Conservation (phyloP, 768 basidiomycete genomes). For the Suillus occidentalis region DNA sequence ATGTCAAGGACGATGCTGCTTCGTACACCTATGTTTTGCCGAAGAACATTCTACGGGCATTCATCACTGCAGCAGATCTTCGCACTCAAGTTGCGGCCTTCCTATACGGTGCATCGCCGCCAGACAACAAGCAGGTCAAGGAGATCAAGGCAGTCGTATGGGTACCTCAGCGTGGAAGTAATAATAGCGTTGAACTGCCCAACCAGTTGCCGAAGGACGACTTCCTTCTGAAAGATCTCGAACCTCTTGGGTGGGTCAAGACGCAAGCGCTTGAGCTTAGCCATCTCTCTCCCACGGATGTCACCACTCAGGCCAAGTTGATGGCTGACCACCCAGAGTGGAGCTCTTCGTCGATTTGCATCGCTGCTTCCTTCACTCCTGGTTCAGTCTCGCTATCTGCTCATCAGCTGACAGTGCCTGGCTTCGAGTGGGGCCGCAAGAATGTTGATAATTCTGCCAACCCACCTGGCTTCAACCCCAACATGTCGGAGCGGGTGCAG, state of each 20-base stretch:
- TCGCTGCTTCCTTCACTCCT: conserved; percentile 95
- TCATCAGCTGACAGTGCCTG: conserved; percentile 85
- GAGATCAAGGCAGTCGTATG: conserved; percentile 98
- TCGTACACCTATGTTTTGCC: conserved; percentile 95
- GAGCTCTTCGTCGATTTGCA: conserved; percentile 90
- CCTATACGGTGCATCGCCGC: conserved; percentile 89
- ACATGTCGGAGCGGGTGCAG: conserved; percentile 96
- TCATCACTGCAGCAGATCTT: conserved; percentile 90
- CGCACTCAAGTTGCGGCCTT: conserved; percentile 95
- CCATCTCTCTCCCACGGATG: conserved; percentile 90
- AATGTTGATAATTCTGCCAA: conserved; percentile 83
- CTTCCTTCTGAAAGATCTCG: conserved; percentile 91
- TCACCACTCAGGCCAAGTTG: conserved; percentile 91
- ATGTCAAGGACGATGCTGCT: conserved; percentile 96
- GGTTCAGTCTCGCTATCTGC: conserved; percentile 96
- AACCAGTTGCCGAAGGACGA: conserved; percentile 90
- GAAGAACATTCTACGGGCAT: conserved; percentile 94
- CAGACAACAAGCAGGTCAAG: conserved; percentile 97
- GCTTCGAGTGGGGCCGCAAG: conserved; percentile 98
- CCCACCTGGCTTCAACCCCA: conserved; percentile 94
- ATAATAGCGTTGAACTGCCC: conserved; percentile 92
- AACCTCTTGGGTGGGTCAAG: conserved; percentile 95
- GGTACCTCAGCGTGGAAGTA: conserved; percentile 96
- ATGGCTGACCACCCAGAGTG: conserved; percentile 97
- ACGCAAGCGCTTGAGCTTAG: conserved; percentile 92